These are phyloP conservation scores for Dillenia turbinata DNA, from an alignment of 164 flowering plant species.

Conservation along the genomic window DNA sequence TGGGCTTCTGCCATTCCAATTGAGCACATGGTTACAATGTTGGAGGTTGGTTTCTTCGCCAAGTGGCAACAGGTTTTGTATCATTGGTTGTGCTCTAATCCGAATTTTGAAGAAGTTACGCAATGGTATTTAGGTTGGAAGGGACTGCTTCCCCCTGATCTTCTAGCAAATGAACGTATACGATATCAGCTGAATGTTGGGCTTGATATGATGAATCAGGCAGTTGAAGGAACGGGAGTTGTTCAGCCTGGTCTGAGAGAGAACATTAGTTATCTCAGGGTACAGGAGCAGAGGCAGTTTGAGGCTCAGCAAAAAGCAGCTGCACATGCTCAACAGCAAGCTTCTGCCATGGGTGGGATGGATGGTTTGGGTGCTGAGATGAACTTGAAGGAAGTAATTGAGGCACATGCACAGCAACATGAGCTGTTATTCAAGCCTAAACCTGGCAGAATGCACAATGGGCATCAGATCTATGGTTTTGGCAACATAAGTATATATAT, in stretches of 20 bases:
- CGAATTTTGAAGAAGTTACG: constrained; percentile 73
- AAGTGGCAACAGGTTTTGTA: constrained; percentile 91
- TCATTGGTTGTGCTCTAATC: constrained; percentile 80
- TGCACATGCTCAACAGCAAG: constrained; percentile 43
- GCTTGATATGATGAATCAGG: constrained; percentile 81
- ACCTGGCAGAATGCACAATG: constrained; percentile 73
- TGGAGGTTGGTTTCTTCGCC: constrained; percentile 71
- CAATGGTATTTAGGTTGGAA: constrained; percentile 91
- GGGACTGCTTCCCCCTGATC: constrained; percentile 60
- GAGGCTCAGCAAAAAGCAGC: constrained; percentile 76
- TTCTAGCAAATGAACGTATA: constrained; percentile 69
- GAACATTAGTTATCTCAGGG: constrained; percentile 69
- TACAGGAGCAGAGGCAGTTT: constrained; percentile 73
- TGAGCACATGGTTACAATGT: constrained; percentile 76
- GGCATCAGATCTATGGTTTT: constrained; percentile 85
- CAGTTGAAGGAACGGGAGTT: constrained; percentile 68
- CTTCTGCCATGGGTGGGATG: constrained; percentile 27
- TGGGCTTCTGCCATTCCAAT: constrained; percentile 82
- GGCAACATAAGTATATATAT: constrained; percentile 70
- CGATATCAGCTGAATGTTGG: constrained; percentile 63
- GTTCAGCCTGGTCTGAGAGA: constrained; percentile 80
- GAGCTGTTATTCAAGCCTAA: constrained; percentile 75
- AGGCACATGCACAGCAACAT: constrained; percentile 62
- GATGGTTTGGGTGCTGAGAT: constrained; percentile 34
- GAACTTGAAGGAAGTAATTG: constrained; percentile 81